Conservation (phyloP, 768 basidiomycete genomes). For the Tubosaeta brunneosetosa region DNA sequence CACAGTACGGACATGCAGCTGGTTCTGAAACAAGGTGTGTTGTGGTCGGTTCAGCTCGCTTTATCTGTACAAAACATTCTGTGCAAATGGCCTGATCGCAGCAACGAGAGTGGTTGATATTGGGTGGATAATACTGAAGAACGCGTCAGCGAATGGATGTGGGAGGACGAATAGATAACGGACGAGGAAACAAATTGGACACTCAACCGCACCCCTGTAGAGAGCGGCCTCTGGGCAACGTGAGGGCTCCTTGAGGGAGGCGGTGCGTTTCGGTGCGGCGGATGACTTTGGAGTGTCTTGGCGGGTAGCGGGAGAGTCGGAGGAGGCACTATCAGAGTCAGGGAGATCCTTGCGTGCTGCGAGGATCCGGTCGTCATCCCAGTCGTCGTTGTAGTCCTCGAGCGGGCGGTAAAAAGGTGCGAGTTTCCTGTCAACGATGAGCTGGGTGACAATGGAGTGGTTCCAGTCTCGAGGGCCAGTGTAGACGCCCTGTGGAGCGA, state of each 20-base stretch:
- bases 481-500: constrained; percentile 83
- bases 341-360: constrained; percentile 69
- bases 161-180: constrained; percentile 31
- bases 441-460: constrained; percentile 76
- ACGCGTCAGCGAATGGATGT: constrained; percentile 20
- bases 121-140: constrained; percentile 88
- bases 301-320: constrained; percentile 31
- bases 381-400: constrained; percentile 85
- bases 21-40: constrained; percentile 96
- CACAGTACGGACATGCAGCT: constrained; percentile 95
- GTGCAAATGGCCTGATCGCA: constrained; percentile 99
- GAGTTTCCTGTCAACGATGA: constrained; percentile 82
- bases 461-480: constrained; percentile 86
- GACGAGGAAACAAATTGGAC: constrained; percentile 97
- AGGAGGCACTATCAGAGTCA: constrained; percentile 44
- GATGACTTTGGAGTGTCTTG: constrained; percentile 27
- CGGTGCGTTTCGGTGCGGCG: constrained; percentile 49
- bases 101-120: constrained; percentile 96
- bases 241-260: constrained; percentile 57
- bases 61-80: constrained; percentile 99
- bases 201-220: constrained; percentile 84
- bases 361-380: constrained; percentile 86
- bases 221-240: constrained; percentile 71
- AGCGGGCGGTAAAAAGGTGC: constrained; percentile 96
- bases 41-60: constrained; percentile 89